Conservation (phyloP, 2,329 filamentous ascomycete genomes). For the Phialemonium atrogriseum region DNA sequence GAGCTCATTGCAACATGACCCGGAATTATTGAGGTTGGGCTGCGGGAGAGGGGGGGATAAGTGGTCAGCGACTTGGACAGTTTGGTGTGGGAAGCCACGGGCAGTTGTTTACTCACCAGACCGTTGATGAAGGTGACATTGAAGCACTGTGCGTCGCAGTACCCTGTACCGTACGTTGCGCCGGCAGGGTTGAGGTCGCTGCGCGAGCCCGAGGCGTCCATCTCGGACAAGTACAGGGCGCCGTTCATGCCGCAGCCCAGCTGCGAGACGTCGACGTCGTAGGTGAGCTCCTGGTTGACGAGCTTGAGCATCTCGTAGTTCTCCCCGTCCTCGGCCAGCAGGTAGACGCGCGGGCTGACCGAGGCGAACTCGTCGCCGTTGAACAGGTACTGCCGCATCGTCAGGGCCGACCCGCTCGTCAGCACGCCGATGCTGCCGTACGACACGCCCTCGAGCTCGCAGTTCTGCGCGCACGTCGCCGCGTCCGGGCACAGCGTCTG, state of each 20-base stretch:
- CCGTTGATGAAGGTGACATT: constrained; percentile 1
- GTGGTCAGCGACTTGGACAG: too few relatives aligned
- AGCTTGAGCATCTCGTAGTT: constrained; percentile 51
- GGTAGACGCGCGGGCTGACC: constrained; percentile 39
- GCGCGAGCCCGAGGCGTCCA: constrained; percentile 50
- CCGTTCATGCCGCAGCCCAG: constrained; percentile 58
- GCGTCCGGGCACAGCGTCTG: constrained; percentile 28
- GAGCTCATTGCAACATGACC: constrained; percentile 46
- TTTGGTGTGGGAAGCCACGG: too few relatives aligned
- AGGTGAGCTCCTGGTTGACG: constrained; percentile 50
- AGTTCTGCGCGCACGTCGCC: constrained; percentile 37
- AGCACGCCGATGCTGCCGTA: constrained; percentile 25
- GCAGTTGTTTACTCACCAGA: background rate
- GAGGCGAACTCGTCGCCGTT: constrained; percentile 8
- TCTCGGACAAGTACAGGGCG: constrained; percentile 52
- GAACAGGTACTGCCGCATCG: constrained; percentile 14
- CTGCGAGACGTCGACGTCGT: constrained; percentile 55
- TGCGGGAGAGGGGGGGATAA: too few relatives aligned
- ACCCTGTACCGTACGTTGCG: constrained; percentile 48
- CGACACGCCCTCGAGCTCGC: constrained; percentile 40
- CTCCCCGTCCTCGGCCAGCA: constrained; percentile 41
- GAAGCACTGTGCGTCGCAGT: constrained; percentile 45
- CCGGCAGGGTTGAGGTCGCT: constrained; percentile 43
- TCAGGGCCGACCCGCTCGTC: constrained; percentile 12
- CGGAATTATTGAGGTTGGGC: constrained; percentile 31